These are phyloP conservation scores for Conidiobolus incongruus DNA, from an alignment of 371 early-diverging fungal species.

Conservation along the genomic window DNA sequence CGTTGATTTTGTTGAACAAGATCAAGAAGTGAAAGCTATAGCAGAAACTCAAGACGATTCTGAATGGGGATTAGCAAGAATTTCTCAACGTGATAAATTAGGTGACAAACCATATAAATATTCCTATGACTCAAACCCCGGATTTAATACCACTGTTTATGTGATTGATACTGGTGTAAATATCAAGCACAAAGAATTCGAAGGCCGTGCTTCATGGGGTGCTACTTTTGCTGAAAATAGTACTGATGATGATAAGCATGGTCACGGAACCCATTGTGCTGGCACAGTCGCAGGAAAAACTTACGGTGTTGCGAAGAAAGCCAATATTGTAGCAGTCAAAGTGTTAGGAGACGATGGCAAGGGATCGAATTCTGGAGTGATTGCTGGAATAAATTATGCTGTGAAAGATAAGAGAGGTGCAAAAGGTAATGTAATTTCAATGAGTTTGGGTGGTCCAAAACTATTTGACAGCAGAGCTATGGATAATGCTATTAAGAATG, in stretches of 20 bases:
- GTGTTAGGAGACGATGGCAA: constrained; percentile 42
- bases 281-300: constrained; percentile 68
- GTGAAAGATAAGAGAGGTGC: constrained; percentile 13
- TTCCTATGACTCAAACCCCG: constrained; percentile 14
- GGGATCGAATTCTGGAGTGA: constrained; percentile 40
- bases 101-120: constrained; percentile 25
- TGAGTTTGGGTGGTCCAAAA: constrained; percentile 21
- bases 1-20: constrained; percentile 73
- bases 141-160: constrained; percentile 18
- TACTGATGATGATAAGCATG: constrained; percentile 18
- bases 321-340: constrained; percentile 57
- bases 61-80: constrained; percentile 87
- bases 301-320: constrained; percentile 85
- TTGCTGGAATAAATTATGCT: constrained; percentile 50
- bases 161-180: too few species aligned
- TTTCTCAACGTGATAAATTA: constrained; percentile 49
- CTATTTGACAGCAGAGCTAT: constrained; percentile 6
- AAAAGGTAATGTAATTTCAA: constrained; percentile 18
- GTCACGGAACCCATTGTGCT: constrained; percentile 51
- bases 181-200: too few species aligned
- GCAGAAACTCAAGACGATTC: constrained; percentile 48
- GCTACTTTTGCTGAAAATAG: constrained; percentile 46
- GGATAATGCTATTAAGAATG: constrained; percentile 18
- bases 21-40: constrained; percentile 53
- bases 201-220: too few species aligned